Base-by-base conservation (phyloP, 1,139 yeast species). In the Blastobotrys elegans region DNA sequence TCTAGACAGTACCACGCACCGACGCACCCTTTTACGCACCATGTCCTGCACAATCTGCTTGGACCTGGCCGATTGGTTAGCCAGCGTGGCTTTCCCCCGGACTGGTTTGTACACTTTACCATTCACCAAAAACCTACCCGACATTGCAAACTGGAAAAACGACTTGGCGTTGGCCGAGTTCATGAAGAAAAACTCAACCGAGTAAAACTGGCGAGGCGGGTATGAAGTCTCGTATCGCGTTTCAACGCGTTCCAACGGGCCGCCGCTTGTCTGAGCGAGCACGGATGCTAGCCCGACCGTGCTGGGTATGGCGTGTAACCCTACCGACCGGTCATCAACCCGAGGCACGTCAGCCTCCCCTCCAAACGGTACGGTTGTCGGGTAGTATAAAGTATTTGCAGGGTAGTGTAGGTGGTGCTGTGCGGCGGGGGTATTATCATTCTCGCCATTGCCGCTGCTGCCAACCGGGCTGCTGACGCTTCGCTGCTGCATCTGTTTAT, bases 251-350 rank as follows among this genome's bases (percentile, higher is more conserved):
- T 84, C 89, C 40, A 86, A 65, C 0, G 92, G 88, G 0, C 96
- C 96, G 0, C 95, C 95, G 56, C 75, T 69, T 0, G 84, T 70
- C 53, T 81, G 86, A 1, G 79, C 64, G 16, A 85, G 56, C 11
- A 84, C 63, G 31, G 79, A 69, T 26, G 70, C 71, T 4, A 80
- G 55, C 6, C 85, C 81, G 4, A 73, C 68, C 26, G 13, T 22
- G 31, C 34, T 33, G 7, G 47, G 34, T 11, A 44, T 24, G 11
- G 17, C 27, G 16, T 32, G 37, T 2, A 44, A 26, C 2, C 36
- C 21, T 13, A 44, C 47, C 6, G 22, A 31, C 20, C 46, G 35
- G 17, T 20, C 30, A 37, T 37, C 40, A 20, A 21, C 30, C 13
- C 30, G 5, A 8, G 40, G 40, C 6, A 21, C 30, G 13, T 20